Evolutionary conservation across 2,329 filamentous ascomycete species (phyloP).

Genomic region (Aspergillus costaricaensis): DNA sequence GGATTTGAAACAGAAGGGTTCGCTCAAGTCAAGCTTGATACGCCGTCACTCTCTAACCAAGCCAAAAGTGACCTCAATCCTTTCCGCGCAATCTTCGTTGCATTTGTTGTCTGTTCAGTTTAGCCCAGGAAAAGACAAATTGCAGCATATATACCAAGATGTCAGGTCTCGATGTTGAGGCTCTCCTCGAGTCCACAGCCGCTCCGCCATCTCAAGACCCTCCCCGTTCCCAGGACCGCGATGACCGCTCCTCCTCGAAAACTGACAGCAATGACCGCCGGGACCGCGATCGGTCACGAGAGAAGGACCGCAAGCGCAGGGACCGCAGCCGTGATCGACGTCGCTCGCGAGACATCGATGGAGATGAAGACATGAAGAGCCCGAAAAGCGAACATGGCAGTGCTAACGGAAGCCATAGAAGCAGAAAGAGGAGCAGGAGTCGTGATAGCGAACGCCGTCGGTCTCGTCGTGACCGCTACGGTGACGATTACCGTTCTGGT

Average conservation of each 20-base stretch:
- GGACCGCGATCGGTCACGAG: conserved; percentile 60
- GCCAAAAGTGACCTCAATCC: conserved; percentile 41
- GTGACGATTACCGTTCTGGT: conserved; percentile 54
- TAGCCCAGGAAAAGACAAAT: conserved; percentile 27
- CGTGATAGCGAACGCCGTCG: conserved; percentile 74
- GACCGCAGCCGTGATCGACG: conserved; percentile 60
- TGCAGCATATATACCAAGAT: conserved; percentile 48
- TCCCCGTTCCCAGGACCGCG: conserved; percentile 54
- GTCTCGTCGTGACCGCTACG: conserved; percentile 67
- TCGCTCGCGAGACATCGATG: conserved; percentile 55
- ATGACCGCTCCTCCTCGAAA: conserved; percentile 57
- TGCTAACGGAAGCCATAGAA: conserved; percentile 69
- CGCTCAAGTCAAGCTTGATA: conserved; percentile 30
- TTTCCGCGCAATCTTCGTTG: conserved; percentile 30
- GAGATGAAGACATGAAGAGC: conserved; percentile 63
- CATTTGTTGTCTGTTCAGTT: conserved; percentile 20
- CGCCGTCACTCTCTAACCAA: conserved; percentile 36
- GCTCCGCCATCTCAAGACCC: conserved; percentile 50
- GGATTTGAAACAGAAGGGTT: conserved; percentile 37
- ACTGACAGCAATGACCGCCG: conserved; percentile 58
- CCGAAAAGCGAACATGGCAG: conserved; percentile 74
- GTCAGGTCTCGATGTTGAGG: conserved; percentile 81
- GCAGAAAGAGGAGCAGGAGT: conserved; percentile 77
- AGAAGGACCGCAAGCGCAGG: conserved; percentile 60
- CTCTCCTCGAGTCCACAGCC: conserved; percentile 82